Conservation (phyloP, 2,329 filamentous ascomycete genomes). For the Trichoderma breve region DNA sequence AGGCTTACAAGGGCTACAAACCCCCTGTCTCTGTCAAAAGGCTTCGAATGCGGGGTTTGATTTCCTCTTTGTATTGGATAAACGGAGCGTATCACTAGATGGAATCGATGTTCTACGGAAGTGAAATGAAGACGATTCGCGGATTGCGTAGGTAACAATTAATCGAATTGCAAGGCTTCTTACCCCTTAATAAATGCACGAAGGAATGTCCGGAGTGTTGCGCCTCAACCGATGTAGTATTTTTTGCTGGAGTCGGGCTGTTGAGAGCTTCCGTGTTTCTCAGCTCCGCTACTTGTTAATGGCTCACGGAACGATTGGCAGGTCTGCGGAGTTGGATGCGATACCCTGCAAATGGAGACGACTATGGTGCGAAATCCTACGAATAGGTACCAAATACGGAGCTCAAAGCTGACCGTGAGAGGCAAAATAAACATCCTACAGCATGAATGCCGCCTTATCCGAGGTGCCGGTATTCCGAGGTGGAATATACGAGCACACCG, state of each 20-base stretch:
- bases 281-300: not conserved
- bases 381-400: not conserved
- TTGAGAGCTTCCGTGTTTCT: not conserved
- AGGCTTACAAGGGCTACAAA: too few relatives aligned
- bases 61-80: not conserved
- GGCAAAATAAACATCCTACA: not conserved
- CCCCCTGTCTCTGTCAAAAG: not conserved
- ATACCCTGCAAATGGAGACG: not conserved
- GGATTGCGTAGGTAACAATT: not conserved
- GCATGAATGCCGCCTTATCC: slow-evolving; percentile 7
- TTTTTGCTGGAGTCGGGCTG: not conserved
- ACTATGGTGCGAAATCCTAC: not conserved
- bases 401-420: not conserved
- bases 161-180: not conserved
- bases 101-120: not conserved
- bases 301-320: not conserved
- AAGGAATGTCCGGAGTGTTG: not conserved
- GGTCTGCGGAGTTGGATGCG: not conserved
- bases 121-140: not conserved
- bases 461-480: not conserved
- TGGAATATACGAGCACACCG: not conserved
- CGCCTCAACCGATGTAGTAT: not conserved
- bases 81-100: not conserved
- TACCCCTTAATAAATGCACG: not conserved
- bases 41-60: not conserved